Evolutionary conservation across 2,329 filamentous ascomycete species (phyloP).

Genomic region (Verticillium isaacii): DNA sequence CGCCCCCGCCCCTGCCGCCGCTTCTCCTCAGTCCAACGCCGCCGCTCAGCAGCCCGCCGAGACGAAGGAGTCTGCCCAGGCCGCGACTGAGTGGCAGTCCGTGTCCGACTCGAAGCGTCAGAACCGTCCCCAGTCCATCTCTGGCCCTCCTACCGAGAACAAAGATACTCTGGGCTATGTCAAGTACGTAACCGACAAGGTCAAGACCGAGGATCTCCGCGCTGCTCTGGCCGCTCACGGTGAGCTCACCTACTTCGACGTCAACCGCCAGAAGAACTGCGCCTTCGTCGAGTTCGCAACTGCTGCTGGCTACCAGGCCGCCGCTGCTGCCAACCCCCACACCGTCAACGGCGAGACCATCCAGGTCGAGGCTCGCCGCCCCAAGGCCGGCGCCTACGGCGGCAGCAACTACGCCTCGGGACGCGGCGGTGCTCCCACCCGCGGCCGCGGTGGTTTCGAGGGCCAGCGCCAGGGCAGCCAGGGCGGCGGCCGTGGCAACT

Average conservation of each 20-base stretch:
- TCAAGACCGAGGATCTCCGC: constrained; percentile 69
- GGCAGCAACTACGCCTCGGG: constrained; percentile 61
- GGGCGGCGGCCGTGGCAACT: constrained; percentile 59
- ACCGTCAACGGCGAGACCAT: constrained; percentile 78
- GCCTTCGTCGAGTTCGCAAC: constrained; percentile 94
- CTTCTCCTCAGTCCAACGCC: constrained; percentile 23
- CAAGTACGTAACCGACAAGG: constrained; percentile 90
- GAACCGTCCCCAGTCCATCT: constrained; percentile 64
- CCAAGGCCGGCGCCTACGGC: constrained; percentile 66
- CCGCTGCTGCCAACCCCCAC: constrained; percentile 80
- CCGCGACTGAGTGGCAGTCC: constrained; percentile 77
- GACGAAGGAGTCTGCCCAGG: constrained; percentile 42
- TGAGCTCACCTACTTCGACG: constrained; percentile 67
- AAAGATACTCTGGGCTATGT: constrained; percentile 83
- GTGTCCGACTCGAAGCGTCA: constrained; percentile 83
- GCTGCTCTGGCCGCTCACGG: constrained; percentile 67
- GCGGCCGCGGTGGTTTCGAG: constrained; percentile 57
- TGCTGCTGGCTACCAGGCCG: constrained; percentile 74
- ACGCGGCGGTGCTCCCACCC: constrained; percentile 20
- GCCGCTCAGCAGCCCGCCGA: constrained; percentile 20
- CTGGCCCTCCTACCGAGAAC: constrained; percentile 58
- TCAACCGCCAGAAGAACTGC: constrained; percentile 88
- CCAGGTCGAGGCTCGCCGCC: constrained; percentile 82
- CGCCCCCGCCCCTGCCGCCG: constrained; percentile 21
- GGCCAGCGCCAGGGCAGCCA: constrained; percentile 50